Evolutionary conservation across 2,329 filamentous ascomycete genomes (phyloP).

Genomic region (Aureobasidium sp.): DNA sequence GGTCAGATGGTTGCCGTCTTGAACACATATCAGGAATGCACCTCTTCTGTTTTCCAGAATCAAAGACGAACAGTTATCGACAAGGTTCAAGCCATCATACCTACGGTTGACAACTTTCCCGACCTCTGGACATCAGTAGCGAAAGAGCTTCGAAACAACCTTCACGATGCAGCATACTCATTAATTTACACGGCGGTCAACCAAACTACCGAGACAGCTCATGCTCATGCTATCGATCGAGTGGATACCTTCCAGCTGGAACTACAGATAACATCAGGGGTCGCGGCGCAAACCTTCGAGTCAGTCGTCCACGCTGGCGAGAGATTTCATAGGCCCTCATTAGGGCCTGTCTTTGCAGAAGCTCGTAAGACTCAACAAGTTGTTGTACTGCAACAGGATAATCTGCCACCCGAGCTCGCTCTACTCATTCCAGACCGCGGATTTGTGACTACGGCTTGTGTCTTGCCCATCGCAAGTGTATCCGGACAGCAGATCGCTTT

Average conservation of each 20-base stretch:
- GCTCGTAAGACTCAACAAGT: constrained; percentile 12
- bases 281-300: background rate
- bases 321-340: background rate
- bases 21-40: constrained; percentile 17
- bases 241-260: constrained; percentile 7
- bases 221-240: background rate
- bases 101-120: constrained; percentile 8
- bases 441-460: constrained; percentile 15
- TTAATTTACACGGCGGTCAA: constrained; percentile 17
- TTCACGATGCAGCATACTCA: constrained; percentile 14
- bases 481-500: constrained; percentile 33
- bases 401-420: constrained; percentile 12
- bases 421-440: constrained; percentile 6
- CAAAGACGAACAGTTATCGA: constrained; percentile 14
- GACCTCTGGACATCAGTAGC: constrained; percentile 16
- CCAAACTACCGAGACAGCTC: constrained; percentile 7
- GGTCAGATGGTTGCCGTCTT: constrained; percentile 13
- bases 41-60: constrained; percentile 8
- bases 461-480: constrained; percentile 21
- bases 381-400: constrained; percentile 7
- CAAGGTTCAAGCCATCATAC: constrained; percentile 13
- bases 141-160: constrained; percentile 6
- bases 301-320: constrained; percentile 15
- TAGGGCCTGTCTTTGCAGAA: constrained; percentile 12
- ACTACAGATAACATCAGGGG: constrained; percentile 19